phyloP scores from a whole-genome alignment of 169 alveolate genomes.

The Plasmodium reichenowi region DNA sequence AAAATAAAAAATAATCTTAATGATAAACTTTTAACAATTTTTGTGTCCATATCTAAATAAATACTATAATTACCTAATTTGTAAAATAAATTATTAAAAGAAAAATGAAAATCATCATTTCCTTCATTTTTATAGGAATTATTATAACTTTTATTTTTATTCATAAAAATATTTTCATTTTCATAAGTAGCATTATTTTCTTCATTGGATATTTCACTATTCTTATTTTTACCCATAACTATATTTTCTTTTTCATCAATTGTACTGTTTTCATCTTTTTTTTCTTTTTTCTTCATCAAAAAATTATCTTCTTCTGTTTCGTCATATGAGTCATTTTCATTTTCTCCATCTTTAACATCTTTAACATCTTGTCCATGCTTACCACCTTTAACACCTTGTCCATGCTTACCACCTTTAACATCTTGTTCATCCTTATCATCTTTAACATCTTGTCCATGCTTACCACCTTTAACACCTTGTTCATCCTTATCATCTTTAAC shows the following conservation, averaged over 20 bases:
- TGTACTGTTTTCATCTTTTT: neutral
- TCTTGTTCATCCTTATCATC: neutral
- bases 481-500: neutral
- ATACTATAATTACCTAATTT: neutral
- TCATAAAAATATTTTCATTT: neutral
- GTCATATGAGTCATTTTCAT: neutral
- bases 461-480: neutral
- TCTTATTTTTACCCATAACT: neutral
- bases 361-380: neutral
- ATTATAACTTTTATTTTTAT: neutral
- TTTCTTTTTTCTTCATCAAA: neutral
- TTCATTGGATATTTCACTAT: neutral
- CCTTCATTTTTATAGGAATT: neutral
- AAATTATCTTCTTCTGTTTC: neutral
- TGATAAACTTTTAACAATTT: constrained; percentile 12
- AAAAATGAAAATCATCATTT: neutral
- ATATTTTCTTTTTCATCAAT: neutral
- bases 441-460: neutral
- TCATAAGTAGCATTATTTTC: neutral
- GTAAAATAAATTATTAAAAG: neutral
- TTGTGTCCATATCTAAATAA: constrained; percentile 11
- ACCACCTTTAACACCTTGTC: neutral
- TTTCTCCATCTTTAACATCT: neutral
- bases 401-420: neutral
- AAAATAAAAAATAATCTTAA: constrained; percentile 59